Evolutionary conservation across 768 basidiomycete species (phyloP), one percentile per base, ranked within the genome.

Genomic region (Russula brevipes): DNA sequence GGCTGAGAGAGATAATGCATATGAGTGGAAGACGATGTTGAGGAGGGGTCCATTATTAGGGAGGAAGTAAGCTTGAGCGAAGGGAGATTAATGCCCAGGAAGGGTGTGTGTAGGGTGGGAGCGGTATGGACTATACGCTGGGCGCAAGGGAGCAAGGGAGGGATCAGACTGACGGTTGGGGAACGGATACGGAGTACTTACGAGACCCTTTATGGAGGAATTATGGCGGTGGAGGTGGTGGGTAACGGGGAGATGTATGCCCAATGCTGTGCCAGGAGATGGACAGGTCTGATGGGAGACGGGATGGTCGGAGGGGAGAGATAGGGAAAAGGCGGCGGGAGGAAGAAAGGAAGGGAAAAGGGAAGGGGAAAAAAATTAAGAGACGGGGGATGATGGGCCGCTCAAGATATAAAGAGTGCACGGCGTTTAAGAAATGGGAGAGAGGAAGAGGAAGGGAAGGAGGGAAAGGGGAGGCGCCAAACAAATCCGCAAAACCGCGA

Each of bases 1-100:
- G 57, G 53, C 16, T 64, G 63, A 45, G 63, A 36, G 54, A 64
- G 31, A 60, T 64, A 64, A 33, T 64, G 63, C 39, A 62, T 50
- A 10, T 54, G 63, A 39, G 63, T 8, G 38, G 62, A 54, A 12
- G 58, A 49, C 7, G 63, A 45, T n/a, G 61, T 24, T 19, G 63
- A 55, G 8, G 39, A 41, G 19, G 42, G 24, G 57, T 64, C 58
- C 63, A 64, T 64, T 53, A 64, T 64, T 64, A 64, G 51, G 52
- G 50, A 44, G 31, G n/a, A 41, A 54, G 44, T 59, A 59, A 54
- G 17, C 19, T 46, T 44, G 51, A 59, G 57, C 33, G 57, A 59
- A 35, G n/a, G 10, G 58, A 41, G 58, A 64, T 54, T 59, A 64
- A 44, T 54, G 58, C 53, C 52, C 52, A 16, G 63, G n/a, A 38